phyloP scores from a whole-genome alignment of 257 asterid genomes.

The Salvia splendens region DNA sequence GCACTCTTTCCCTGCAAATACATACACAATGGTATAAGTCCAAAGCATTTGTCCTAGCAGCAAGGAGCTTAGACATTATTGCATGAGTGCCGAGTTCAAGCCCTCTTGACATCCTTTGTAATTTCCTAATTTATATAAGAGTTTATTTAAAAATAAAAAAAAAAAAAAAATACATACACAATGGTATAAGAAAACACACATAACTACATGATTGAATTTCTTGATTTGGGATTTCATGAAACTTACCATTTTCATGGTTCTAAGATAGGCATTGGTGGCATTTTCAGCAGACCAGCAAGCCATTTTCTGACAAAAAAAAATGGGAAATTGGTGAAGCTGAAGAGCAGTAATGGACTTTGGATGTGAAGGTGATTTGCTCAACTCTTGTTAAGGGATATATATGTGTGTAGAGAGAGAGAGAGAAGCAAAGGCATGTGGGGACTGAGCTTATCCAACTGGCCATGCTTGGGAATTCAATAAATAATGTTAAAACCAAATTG shows the following conservation, averaged over 20 bases:
- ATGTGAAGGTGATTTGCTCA: slow-evolving; percentile 25
- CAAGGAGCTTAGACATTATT: too few species aligned
- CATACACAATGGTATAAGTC: not conserved
- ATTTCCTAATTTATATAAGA: too few species aligned
- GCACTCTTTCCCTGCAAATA: slow-evolving; percentile 54
- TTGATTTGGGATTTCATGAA: too few species aligned
- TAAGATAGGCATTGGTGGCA: slow-evolving; percentile 86
- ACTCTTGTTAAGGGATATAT: slow-evolving; percentile 33
- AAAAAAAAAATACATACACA: too few species aligned
- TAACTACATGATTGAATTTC: too few species aligned
- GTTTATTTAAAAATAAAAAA: too few species aligned
- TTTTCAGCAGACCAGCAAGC: slow-evolving; percentile 92
- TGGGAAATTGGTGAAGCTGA: not conserved
- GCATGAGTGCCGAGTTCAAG: too few species aligned
- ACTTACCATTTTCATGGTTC: slow-evolving; percentile 74
- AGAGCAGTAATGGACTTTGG: slow-evolving; percentile 24
- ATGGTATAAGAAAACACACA: too few species aligned
- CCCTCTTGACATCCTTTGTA: too few species aligned
- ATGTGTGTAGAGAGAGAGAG: not conserved
- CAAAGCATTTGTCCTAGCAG: too few species aligned
- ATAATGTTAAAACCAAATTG: slow-evolving; percentile 13
- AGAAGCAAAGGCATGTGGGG: slow-evolving; percentile 35
- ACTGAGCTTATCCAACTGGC: slow-evolving; percentile 55
- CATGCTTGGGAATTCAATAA: slow-evolving; percentile 30
- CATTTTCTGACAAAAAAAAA: slow-evolving; percentile 33